Base-by-base conservation (phyloP, 164 flowering plant genomes). In the Aristolochia californica region DNA sequence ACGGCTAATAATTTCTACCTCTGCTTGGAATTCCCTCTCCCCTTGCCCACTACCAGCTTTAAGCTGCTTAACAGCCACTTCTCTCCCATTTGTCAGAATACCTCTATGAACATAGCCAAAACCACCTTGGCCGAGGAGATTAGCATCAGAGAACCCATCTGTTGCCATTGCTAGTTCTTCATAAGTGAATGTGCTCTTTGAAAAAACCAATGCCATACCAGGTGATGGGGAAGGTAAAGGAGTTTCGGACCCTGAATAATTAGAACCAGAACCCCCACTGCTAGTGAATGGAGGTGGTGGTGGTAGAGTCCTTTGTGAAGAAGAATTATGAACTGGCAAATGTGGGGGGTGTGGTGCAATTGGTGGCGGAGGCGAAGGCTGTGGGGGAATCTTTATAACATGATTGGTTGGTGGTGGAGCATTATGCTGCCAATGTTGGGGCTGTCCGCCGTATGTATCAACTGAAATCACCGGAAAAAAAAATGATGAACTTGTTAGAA, bases 91-190 rank as follows among this genome's bases (percentile, higher is more conserved):
- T 12, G n/a, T 23, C 15, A 62, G 66, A n/a, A 56, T 47, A 5
- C 66, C 66, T 24, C 56, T 45, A 40, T 62, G 59, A 18, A 62
- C 66, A 47, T 27, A 18, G 1, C 66, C 66, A 47, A 55, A 62
- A 27, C 59, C 66, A 47, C 66, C 66, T 62, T 55, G 43, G 4
- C 66, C 66, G 10, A 62, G 66, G n/a, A 55, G 57, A 44, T 62
- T 87, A 26, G 91, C 83, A 53, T 81, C 68, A 3, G 97, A 89
- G 75, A 93, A 93, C 13, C 94, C 91, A 68, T 93, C 77, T 0
- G 99, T 93, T 38, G 99, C 99, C 81, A 77, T 77, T 0, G 85
- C 80, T 62, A 93, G 64, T 65, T 93, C 97, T 58, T 93, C 96
- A 50, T 81, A 82, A 1, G 83, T 76, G 61, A 89, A 93, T 40